Evolutionary conservation across 2,329 filamentous ascomycete genomes (phyloP).

Genomic region (Ceratocystiopsis brevicomis): DNA sequence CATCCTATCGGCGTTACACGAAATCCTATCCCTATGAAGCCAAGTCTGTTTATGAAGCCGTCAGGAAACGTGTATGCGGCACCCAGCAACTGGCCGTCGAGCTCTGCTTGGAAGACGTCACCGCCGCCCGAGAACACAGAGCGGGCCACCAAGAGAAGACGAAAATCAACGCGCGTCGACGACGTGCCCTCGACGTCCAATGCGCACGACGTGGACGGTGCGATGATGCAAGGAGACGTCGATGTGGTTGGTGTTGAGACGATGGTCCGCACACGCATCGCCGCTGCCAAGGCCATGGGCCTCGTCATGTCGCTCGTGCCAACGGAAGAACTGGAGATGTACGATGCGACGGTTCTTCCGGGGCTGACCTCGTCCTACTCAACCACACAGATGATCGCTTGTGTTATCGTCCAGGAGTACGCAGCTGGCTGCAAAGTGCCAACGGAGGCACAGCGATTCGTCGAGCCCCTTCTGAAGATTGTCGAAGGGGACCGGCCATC

Average conservation of each 20-base stretch:
- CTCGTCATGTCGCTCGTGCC: slow-evolving; percentile 64
- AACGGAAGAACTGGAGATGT: slow-evolving; percentile 38
- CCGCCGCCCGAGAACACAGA: slow-evolving; percentile 33
- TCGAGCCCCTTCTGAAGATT: slow-evolving; percentile 49
- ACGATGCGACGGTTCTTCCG: slow-evolving; percentile 44
- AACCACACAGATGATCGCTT: slow-evolving; percentile 68
- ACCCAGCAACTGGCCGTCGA: slow-evolving; percentile 22
- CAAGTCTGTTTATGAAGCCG: slow-evolving; percentile 73
- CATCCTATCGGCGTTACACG: slow-evolving; percentile 85
- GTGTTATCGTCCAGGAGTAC: slow-evolving; percentile 77
- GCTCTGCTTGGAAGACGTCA: slow-evolving; percentile 28
- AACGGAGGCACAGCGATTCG: slow-evolving; percentile 37
- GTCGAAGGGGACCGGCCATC: slow-evolving; percentile 65
- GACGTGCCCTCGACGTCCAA: slow-evolving; percentile 42
- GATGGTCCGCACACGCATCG: slow-evolving; percentile 76
- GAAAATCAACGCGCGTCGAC: slow-evolving; percentile 70
- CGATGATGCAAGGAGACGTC: slow-evolving; percentile 94
- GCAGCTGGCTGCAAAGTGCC: slow-evolving; percentile 37
- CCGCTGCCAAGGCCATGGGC: slow-evolving; percentile 70
- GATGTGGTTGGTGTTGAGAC: slow-evolving; percentile 83
- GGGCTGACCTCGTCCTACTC: slow-evolving; percentile 56
- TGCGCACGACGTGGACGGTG: slow-evolving; percentile 90
- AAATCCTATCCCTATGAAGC: slow-evolving; percentile 83
- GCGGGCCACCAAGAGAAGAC: slow-evolving; percentile 53
- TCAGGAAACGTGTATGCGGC: slow-evolving; percentile 67